Base-by-base conservation (phyloP, 257 asterid genomes). In the Primulina tabacum region DNA sequence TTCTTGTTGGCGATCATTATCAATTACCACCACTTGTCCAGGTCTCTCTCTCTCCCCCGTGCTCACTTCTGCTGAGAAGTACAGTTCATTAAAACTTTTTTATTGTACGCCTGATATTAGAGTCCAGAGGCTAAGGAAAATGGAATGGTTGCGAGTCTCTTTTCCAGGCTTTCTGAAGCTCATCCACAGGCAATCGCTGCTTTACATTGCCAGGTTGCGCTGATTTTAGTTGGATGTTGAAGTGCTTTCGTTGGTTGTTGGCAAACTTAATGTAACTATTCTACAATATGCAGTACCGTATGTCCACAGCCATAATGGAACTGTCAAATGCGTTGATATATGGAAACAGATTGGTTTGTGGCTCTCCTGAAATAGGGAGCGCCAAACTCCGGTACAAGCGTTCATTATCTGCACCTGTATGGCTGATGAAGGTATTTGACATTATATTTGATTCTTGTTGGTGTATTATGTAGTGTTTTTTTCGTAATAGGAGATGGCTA, bases 131-230 rank as follows among this genome's bases (percentile, higher is more conserved):
- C 99, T 18, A 92, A 80, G 82, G 99, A 93, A 83, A 90, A 88
- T 62, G 99, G 97, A 79, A 84, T 90, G 96, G 76, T 84, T 17
- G 81, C 78, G 55, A 93, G 99, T 89, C 89, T 93, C 82, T 90
- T 93, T 76, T 86, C 95, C 79, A 82, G 96, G 82, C 95, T 93
- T 70, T 93, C 99, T 72, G 97, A 90, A 88, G 96, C 96, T 24
- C 96, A 93, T 82, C 99, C 96, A 33, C 96, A 89, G 80, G 96
- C 99, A 52, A 89, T 93, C 80, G 92, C 97, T n/a, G 88, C 97
- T 80, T 79, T 93, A 78, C 92, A 75, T 71, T 78, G 82, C 88
- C 99, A 93, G 99, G 99, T 90, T 55, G 74, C 37, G 5, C 76
- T 67, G 68, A 65, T 62, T 66, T 67, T 11, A 52, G 61, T 64